Percentiles rank a stretch among this genome's conserved stretches.
Evolutionary conservation across 495 filamentous ascomycete species (phyloP).

Genomic region (Friedmanniomyces simplex): DNA sequence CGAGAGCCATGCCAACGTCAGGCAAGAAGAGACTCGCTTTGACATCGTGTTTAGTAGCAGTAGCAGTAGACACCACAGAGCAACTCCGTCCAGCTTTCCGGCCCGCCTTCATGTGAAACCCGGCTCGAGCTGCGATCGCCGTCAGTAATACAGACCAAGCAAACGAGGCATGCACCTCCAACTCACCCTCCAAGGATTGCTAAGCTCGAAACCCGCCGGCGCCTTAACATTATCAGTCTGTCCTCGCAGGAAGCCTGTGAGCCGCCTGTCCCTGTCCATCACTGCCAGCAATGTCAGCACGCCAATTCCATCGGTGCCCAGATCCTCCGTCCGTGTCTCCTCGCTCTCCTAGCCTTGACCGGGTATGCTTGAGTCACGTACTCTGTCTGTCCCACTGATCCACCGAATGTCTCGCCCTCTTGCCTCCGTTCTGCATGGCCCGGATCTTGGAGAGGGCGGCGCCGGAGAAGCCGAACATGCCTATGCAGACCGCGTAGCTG

Average conservation of each 20-base stretch:
- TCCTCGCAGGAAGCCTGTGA: slow-evolving; percentile 77
- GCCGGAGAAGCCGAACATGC: slow-evolving; percentile 79
- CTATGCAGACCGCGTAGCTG: slow-evolving; percentile 3
- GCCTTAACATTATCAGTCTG: slow-evolving; percentile 73
- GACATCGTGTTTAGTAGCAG: too few relatives aligned
- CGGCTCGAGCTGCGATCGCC: slow-evolving; percentile 1
- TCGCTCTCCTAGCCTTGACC: background rate
- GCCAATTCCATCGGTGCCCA: background rate
- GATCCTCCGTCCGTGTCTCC: background rate
- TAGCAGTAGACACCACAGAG: too few relatives aligned
- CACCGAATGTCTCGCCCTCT: slow-evolving; percentile 68
- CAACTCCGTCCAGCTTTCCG: too few relatives aligned
- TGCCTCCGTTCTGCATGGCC: slow-evolving; percentile 76
- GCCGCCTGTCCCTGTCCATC: slow-evolving; percentile 89
- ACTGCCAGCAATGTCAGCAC: slow-evolving; percentile 43
- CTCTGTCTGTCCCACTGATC: slow-evolving; percentile 88
- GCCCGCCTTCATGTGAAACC: background rate
- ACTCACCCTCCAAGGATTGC: slow-evolving; percentile 84
- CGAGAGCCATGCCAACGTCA: too few relatives aligned
- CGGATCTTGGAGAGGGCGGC: slow-evolving; percentile 62
- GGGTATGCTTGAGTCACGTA: slow-evolving; percentile 1
- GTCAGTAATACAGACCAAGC: background rate
- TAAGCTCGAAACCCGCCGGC: slow-evolving; percentile 82
- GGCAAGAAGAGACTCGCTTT: too few relatives aligned
- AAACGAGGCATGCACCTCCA: background rate